Evolutionary conservation across 257 asterid genomes (phyloP), one percentile per base, ranked within the genome.

Genomic region (Jasminum sambac): DNA sequence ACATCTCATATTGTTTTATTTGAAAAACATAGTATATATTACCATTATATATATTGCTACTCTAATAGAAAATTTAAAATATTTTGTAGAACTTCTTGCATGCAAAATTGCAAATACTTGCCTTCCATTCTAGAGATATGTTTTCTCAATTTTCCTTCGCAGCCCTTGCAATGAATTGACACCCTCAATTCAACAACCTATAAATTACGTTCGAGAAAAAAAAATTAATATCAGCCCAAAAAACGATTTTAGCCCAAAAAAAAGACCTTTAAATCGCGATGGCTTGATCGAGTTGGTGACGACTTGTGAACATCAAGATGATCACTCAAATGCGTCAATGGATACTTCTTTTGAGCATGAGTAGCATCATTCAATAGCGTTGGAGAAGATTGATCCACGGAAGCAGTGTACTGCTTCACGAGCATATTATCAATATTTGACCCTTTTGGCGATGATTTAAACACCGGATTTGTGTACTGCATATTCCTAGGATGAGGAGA

Each of bases 101-200:
- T 12, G 11, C 9, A 4, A 46, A 7, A 14, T 46, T n/a, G n/a
- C n/a, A 34, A 21, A 10, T n/a, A 67, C 72, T 77, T 76, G 81
- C 98, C 98, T 90, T 90, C 95, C 97, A 93, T 90, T 80, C 85
- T 93, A 71, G 97, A 79, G 41, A 93, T 85, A 63, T 90, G 88
- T 79, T 90, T 93, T 72, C 92, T 86, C 38, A 93, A 81, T 79
- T 90, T 93, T 26, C 94, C 94, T 77, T 90, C 98, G 74, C 98
- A 93, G 0, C 98, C 98, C 80, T 87, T 93, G 90, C 98, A 93
- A 61, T 93, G 98, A 78, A 93, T 90, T 23, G 98, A 90, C 2
- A 90, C 98, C 84, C 86, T 84, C 88, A 93, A 69, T 75, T 93
- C 95, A 55, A 93, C 97, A 59, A 90, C 90, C 96, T 92, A 75